Conservation (phyloP, 1,139 yeast genomes). For the Candida smagusa region DNA sequence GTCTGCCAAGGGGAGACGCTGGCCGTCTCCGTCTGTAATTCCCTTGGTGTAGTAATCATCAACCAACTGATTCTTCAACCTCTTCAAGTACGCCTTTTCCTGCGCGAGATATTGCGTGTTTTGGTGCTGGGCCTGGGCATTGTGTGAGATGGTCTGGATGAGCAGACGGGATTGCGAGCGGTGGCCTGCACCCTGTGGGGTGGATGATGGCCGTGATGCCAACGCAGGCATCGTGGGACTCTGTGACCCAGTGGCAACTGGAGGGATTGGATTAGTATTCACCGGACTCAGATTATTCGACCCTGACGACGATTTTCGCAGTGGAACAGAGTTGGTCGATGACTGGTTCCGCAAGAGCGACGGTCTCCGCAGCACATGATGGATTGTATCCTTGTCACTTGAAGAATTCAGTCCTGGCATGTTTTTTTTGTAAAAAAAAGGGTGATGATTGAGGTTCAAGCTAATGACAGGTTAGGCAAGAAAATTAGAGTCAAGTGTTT, state of each 20-base stretch:
- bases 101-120: slow-evolving; percentile 53
- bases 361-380: slow-evolving; percentile 10
- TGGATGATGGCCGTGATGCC: neutral
- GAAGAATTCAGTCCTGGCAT: slow-evolving; percentile 1
- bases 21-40: slow-evolving; percentile 35
- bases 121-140: slow-evolving; percentile 22
- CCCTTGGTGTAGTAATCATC: slow-evolving; percentile 74
- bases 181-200: slow-evolving; percentile 1
- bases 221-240: neutral
- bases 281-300: slow-evolving; percentile 2
- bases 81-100: slow-evolving; percentile 65
- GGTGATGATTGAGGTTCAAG: slow-evolving; percentile 16
- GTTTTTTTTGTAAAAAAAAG: neutral
- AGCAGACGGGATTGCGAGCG: slow-evolving; percentile 22
- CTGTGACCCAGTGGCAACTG: neutral
- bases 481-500: slow-evolving; percentile 84
- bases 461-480: slow-evolving; percentile 63
- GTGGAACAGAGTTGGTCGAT: slow-evolving; percentile 2
- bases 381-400: slow-evolving; percentile 1
- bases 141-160: slow-evolving; percentile 18
- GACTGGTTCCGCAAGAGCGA: slow-evolving; percentile 13
- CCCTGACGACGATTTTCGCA: slow-evolving; percentile 3
- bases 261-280: neutral
- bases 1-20: slow-evolving; percentile 11
- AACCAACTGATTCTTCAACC: slow-evolving; percentile 57